A percentile compares a stretch with the other conserved stretches of the same genome.
These are phyloP conservation scores for Actinidia polygama DNA, from an alignment of 179 eudicot genomes.

Conservation along the genomic window DNA sequence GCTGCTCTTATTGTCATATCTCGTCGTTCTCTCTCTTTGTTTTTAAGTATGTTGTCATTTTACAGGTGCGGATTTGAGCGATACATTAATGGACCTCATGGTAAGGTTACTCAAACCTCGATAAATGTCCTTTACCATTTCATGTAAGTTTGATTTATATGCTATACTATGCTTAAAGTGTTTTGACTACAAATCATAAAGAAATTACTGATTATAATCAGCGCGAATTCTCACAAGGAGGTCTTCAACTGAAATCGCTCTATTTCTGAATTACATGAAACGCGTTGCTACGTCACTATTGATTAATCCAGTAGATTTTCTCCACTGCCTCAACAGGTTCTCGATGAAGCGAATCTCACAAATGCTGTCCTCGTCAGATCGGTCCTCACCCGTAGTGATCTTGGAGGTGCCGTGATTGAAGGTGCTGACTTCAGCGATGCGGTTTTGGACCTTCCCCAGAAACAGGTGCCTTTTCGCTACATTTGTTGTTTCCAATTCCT, in stretches of 20 bases:
- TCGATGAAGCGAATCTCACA: constrained; percentile 91
- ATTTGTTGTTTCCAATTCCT: not conserved
- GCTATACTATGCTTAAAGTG: not conserved
- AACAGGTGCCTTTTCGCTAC: constrained; percentile 59
- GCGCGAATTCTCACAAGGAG: not conserved
- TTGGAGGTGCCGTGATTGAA: constrained; percentile 83
- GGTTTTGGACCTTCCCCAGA: constrained; percentile 80
- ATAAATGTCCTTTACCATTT: not conserved
- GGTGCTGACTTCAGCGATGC: constrained; percentile 99
- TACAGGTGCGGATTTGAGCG: constrained; percentile 95
- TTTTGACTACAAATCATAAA: not conserved
- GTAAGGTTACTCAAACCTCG: constrained; percentile 35
- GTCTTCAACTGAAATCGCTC: not conserved
- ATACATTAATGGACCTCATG: constrained; percentile 98
- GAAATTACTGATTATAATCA: not conserved
- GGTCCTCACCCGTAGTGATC: constrained; percentile 97
- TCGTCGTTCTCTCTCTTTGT: not conserved
- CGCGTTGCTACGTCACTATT: not conserved
- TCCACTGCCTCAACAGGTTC: constrained; percentile 45
- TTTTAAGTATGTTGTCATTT: not conserved
- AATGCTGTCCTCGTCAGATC: constrained; percentile 86
- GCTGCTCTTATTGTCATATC: not conserved
- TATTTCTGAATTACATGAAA: constrained; percentile 1
- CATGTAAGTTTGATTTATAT: not conserved
- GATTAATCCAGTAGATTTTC: not conserved